A percentile compares a stretch with the other conserved stretches of the same genome.
Conservation (phyloP, 108 stramenopile genomes). For the Skeletonema tropicum region DNA sequence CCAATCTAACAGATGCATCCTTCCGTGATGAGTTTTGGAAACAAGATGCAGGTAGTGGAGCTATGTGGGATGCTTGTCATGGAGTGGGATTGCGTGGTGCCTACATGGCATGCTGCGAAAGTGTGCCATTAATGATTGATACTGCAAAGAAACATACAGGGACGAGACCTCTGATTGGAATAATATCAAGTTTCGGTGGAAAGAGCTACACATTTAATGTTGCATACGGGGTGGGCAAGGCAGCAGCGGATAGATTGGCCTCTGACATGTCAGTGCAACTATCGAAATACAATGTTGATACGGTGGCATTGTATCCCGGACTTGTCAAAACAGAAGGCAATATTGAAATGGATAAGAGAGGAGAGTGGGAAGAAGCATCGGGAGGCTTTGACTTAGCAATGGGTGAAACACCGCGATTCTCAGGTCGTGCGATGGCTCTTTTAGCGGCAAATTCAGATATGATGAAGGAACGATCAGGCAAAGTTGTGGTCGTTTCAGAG, state of each 20-base stretch:
- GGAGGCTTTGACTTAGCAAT: conserved; percentile 59
- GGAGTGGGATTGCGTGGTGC: conserved; percentile 65
- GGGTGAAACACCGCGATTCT: conserved; percentile 74
- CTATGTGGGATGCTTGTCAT: conserved; percentile 81
- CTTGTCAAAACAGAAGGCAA: conserved; percentile 85
- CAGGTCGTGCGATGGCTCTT: conserved; percentile 66
- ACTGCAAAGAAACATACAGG: conserved; percentile 42
- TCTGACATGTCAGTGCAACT: conserved; percentile 83
- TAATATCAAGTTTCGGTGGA: conserved; percentile 81
- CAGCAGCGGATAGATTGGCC: conserved; percentile 82
- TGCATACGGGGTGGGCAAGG: conserved; percentile 92
- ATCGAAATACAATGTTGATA: conserved; percentile 55
- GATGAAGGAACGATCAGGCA: conserved; percentile 58
- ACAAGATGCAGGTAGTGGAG: conserved; percentile 46
- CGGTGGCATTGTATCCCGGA: conserved; percentile 85
- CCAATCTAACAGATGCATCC: conserved; percentile 33
- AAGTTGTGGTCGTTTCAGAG: conserved; percentile 88
- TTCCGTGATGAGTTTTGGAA: conserved; percentile 80
- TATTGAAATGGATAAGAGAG: conserved; percentile 61
- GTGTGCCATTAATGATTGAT: conserved; percentile 71
- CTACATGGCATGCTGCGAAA: conserved; percentile 65
- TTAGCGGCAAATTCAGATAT: conserved; percentile 51
- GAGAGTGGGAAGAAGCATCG: conserved; percentile 75
- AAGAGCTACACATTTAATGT: conserved; percentile 89
- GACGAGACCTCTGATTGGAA: conserved; percentile 63